Evolutionary conservation across 345 rosid species (phyloP).

Genomic region (Acer negundo): DNA sequence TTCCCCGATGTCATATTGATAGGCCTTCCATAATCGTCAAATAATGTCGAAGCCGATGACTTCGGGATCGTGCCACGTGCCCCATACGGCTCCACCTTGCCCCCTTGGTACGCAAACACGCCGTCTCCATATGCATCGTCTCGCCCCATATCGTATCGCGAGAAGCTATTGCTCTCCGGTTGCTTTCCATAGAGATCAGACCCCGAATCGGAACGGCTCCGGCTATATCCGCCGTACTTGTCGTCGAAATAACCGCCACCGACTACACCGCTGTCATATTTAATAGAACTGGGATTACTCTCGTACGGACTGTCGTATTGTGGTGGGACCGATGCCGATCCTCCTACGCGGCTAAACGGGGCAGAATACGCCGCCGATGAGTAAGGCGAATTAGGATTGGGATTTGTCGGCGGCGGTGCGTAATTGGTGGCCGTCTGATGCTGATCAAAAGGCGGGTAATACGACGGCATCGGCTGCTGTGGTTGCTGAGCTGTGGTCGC

Average conservation of each 20-base stretch:
- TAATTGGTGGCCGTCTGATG: conserved; percentile 52
- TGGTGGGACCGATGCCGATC: conserved; percentile 41
- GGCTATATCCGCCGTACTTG: conserved; percentile 42
- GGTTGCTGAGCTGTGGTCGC: conserved; percentile 2
- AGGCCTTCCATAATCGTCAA: conserved; percentile 94
- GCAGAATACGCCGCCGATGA: conserved; percentile 46
- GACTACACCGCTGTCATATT: conserved; percentile 44
- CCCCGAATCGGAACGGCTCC: conserved; percentile 54
- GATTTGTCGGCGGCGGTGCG: conserved; percentile 37
- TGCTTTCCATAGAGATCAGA: conserved; percentile 66
- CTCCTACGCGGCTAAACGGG: conserved; percentile 38
- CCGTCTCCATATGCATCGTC: conserved; percentile 82
- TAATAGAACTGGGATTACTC: conserved; percentile 39
- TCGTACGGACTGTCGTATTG: conserved; percentile 48
- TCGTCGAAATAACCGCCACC: conserved; percentile 46
- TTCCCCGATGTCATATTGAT: conserved; percentile 60
- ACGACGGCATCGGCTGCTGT: conserved; percentile 37
- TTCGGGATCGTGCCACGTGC: conserved; percentile 91
- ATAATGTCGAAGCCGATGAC: conserved; percentile 66
- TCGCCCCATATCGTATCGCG: conserved; percentile 36
- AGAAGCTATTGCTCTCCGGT: conserved; percentile 49
- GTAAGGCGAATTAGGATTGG: conserved; percentile 37
- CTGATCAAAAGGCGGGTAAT: conserved; percentile 64
- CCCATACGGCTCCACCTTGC: conserved; percentile 89
- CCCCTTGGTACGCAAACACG: conserved; percentile 80